Evolutionary conservation across 2,329 filamentous ascomycete genomes (phyloP), one percentile per base, ranked within the genome.

Genomic region (Cladosporium velox): DNA sequence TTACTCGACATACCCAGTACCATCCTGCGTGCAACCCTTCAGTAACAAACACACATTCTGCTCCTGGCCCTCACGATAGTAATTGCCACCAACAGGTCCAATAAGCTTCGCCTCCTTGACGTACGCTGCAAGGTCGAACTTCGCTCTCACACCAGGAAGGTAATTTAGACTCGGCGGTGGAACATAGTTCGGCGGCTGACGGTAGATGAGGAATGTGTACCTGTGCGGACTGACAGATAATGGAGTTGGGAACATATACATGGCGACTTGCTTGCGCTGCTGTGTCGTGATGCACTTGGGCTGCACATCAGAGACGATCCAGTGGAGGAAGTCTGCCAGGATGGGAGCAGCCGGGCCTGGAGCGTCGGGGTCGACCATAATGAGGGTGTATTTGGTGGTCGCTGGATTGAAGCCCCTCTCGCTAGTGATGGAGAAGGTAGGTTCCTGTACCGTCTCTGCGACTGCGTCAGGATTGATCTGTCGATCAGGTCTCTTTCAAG

Each of bases 291-390:
- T 67, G 65, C 71, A 74, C 11, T 49, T 64, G 7, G 72, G 68
- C 59, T 74, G 71, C 2, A 66, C 69, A 47, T 73, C 66, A 21
- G 63, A 67, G 60, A 73, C 65, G 57, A 70, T 67, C 32, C 63
- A 54, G 58, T 73, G 71, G 7, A 72, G 67, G 61, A 68, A 71
- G 61, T 68, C 58, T 10, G 38, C 26, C 4, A 71, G 63, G 15
- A 70, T 67, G 5, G 69, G 67, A 24, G 60, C 51, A 4, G 62
- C 66, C 10, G 68, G 68, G 54, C 67, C 66, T 8, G 72, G 70
- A 18, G 70, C 72, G 57, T 73, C 72, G 2, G 71, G 71, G 63
- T 74, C 70, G 65, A 70, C 68, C 52, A 72, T 65, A 65, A 73
- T 60, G 68, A 72, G 66, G 34, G 69, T 70, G 67, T 73, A 73